These are phyloP conservation scores for Solanum hybrid DNA, from an alignment of 305 asterid genomes.

Conservation along the genomic window DNA sequence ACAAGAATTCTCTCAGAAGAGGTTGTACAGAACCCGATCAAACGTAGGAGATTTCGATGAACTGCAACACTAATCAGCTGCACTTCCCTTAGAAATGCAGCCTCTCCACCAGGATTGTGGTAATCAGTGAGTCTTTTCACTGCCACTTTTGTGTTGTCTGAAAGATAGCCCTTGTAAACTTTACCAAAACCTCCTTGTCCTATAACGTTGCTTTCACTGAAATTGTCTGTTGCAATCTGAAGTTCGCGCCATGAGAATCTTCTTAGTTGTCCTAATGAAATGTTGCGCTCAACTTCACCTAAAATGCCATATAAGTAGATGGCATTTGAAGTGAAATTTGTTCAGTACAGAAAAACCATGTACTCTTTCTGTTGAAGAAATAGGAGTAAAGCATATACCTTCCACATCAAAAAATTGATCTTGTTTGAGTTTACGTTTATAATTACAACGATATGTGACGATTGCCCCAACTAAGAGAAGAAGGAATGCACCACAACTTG, in stretches of 20 bases:
- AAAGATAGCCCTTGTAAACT: slow-evolving; percentile 64
- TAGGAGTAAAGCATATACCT: slow-evolving; percentile 33
- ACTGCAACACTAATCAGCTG: slow-evolving; percentile 78
- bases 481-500: slow-evolving; percentile 49
- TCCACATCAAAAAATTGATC: slow-evolving; percentile 60
- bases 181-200: slow-evolving; percentile 96
- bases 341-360: background rate
- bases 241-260: slow-evolving; percentile 76
- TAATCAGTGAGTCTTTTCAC: slow-evolving; percentile 72
- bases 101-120: slow-evolving; percentile 81
- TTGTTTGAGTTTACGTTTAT: slow-evolving; percentile 20
- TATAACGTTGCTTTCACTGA: slow-evolving; percentile 49
- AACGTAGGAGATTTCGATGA: slow-evolving; percentile 67
- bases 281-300: slow-evolving; percentile 69
- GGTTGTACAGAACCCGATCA: slow-evolving; percentile 80
- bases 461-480: slow-evolving; percentile 56
- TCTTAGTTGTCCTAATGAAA: slow-evolving; percentile 60
- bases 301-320: background rate
- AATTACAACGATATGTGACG: slow-evolving; percentile 32
- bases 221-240: slow-evolving; percentile 68
- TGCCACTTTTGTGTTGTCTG: slow-evolving; percentile 56
- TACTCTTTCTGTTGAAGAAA: background rate
- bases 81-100: slow-evolving; percentile 73
- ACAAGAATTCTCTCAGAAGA: slow-evolving; percentile 69
- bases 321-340: background rate